Evolutionary conservation across 176 grass and related monocot species (phyloP), one percentile per base, ranked within the genome.

Genomic region (Avena insularis): DNA sequence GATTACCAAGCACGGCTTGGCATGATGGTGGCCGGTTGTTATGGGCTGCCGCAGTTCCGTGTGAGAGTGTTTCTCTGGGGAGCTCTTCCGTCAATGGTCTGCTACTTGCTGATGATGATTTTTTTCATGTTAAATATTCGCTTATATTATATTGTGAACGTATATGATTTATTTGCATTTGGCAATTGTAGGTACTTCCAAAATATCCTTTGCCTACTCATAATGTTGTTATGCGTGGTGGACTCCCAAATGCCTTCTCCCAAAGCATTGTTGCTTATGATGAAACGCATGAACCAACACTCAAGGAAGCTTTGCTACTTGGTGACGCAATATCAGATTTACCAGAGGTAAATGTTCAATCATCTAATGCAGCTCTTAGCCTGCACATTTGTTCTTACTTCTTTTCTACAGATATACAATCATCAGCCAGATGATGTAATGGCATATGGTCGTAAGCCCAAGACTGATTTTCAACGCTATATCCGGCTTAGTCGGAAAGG

Each of bases 1-100:
- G 91, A 95, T 16, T 98, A 98, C 45, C 96, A 98, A 80, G 88
- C 92, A 54, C 68, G 90, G 16, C 82, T 95, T 65, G 96, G 96
- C 2, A 89, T 95, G 55, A 89, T 98, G 90, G 90, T 82, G 35
- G 96, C 96, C 0, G 96, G 96, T 4, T 94, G 93, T 15, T 98
- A 98, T 74, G 96, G 93, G 5, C 81, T 98, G n/a, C 92, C 93
- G 45, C 93, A 98, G 27, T 95, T 98, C n/a, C 27, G 12, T 13
- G 92, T 92, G 92, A 87, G 93, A 8, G 96, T 76, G 3, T 95
- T 98, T 57, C 82, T 98, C 0, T 95, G 91, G 88, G 96, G 96
- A 65, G 92, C 92, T 80, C 86, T 89, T 35, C 87, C 96, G n/a
- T 77, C 90, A 8, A 88, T 95, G 96, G 96, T 98, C 16, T 88